Percentiles rank a stretch among this genome's conserved stretches.
Conservation (phyloP, 2,329 filamentous ascomycete species). For the Exophiala viscosa region DNA sequence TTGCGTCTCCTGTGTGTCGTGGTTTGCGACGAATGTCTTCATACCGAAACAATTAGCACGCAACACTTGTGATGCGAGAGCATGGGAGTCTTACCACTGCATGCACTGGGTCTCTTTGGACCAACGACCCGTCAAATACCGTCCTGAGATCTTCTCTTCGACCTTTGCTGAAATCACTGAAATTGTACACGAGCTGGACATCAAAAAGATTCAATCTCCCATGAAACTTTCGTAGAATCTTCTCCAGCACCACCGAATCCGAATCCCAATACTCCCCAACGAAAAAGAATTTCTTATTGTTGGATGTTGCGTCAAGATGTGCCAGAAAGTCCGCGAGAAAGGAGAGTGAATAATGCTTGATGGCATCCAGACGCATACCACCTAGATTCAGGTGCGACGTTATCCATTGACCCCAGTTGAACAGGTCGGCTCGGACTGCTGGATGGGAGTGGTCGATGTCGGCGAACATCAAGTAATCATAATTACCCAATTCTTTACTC, state of each 20-base stretch:
- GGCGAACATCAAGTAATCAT: constrained; percentile 61
- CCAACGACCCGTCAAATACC: constrained; percentile 60
- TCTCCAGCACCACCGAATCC: constrained; percentile 52
- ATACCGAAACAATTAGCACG: not conserved
- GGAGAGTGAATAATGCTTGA: constrained; percentile 67
- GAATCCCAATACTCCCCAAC: constrained; percentile 69
- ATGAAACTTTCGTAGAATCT: constrained; percentile 57
- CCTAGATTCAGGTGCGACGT: constrained; percentile 56
- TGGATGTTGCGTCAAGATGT: constrained; percentile 46
- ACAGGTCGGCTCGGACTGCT: constrained; percentile 62
- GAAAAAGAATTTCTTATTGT: constrained; percentile 56
- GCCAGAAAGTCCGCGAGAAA: constrained; percentile 63
- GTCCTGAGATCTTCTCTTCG: constrained; percentile 56
- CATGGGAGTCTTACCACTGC: constrained; percentile 38
- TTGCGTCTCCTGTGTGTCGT: constrained; percentile 36
- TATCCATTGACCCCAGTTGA: constrained; percentile 67
- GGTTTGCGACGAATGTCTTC: constrained; percentile 47
- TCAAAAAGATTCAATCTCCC: constrained; percentile 63
- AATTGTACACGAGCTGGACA: constrained; percentile 65
- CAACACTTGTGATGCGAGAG: not conserved
- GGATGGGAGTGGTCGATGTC: constrained; percentile 64
- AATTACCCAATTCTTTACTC: constrained; percentile 64
- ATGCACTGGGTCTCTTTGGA: constrained; percentile 45
- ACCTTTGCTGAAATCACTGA: constrained; percentile 58
- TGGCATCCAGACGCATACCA: constrained; percentile 69